Evolutionary conservation across 139 green algal species (phyloP), one percentile per base, ranked within the genome.

Genomic region (Tetradesmus obliquus): DNA sequence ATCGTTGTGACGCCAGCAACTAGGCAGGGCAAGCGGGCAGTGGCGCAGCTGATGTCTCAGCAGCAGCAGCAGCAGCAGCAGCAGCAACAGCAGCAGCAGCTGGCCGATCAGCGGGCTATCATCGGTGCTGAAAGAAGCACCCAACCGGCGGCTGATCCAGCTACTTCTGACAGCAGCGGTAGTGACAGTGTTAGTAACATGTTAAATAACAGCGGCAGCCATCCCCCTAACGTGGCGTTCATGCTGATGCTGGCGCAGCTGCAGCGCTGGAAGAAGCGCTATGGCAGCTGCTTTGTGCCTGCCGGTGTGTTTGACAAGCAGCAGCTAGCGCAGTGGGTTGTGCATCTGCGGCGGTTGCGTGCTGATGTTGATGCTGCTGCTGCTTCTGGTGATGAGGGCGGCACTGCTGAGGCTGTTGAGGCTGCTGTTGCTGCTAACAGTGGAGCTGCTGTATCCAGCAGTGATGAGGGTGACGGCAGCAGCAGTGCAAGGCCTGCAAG

Each of bases 191-290:
- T 13, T 76, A 24, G 66, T 24, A 19, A 24, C 17, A 24, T 76
- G 66, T 24, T 24, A 76, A 4, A 76, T 76, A 24, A 76, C 66
- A 76, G 66, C 5, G 66, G 12, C 66, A 76, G 15, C n/a, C n/a
- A 76, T 19, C n/a, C 17, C 15, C 15, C 17, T 5, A 76, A 19
- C n/a, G 15, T 19, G 17, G 22, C 19, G 19, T 90, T 90, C 54
- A 90, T 90, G 71, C n/a, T 51, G 66, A 90, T 83, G 71, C 24
- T 90, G 45, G 86, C 71, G 13, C 66, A 90, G 69, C 53, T 90
- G 51, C 86, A 90, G 51, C 74, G 51, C 24, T 90, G 86, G 86
- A 83, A 57, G 53, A 90, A 90, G 55, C 22, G 24, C 15, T 55
- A 90, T 12, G 71, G 71, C 45, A 90, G 86, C 71, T 90, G 86